Conservation (phyloP, 176 grass and related monocot genomes). For the Secale cereale region DNA sequence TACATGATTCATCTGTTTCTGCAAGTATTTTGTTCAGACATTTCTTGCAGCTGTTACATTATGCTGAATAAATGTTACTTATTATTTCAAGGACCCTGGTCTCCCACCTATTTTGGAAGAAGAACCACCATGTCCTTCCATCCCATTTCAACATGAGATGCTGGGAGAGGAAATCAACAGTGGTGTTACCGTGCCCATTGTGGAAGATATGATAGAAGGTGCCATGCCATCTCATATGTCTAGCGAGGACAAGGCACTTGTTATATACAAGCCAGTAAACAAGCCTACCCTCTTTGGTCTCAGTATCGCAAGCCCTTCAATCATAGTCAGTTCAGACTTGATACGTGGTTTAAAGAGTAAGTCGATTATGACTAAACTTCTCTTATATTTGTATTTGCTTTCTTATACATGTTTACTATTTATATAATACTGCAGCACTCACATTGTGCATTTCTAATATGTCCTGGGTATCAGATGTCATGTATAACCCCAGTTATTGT, state of each 20-base stretch:
- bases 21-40: background rate
- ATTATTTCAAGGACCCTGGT: slow-evolving; percentile 40
- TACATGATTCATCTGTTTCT: background rate
- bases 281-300: background rate
- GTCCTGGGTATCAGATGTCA: background rate
- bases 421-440: background rate
- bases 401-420: slow-evolving; percentile 15
- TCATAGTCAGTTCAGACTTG: slow-evolving; percentile 69
- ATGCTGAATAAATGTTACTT: slow-evolving; percentile 26
- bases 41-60: background rate
- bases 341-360: slow-evolving; percentile 84
- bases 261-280: slow-evolving; percentile 68
- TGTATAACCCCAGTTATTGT: background rate
- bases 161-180: slow-evolving; percentile 20
- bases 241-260: slow-evolving; percentile 55
- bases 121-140: slow-evolving; percentile 15
- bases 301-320: slow-evolving; percentile 49
- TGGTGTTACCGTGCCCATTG: slow-evolving; percentile 18
- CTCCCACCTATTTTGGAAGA: slow-evolving; percentile 63
- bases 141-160: slow-evolving; percentile 25
- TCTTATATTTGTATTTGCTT: slow-evolving; percentile 10
- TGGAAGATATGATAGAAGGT: slow-evolving; percentile 37
- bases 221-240: slow-evolving; percentile 19
- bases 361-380: slow-evolving; percentile 20
- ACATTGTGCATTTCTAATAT: background rate